These are phyloP conservation scores for Eutrema salsugineum DNA, from an alignment of 441 rosid genomes.

Conservation along the genomic window DNA sequence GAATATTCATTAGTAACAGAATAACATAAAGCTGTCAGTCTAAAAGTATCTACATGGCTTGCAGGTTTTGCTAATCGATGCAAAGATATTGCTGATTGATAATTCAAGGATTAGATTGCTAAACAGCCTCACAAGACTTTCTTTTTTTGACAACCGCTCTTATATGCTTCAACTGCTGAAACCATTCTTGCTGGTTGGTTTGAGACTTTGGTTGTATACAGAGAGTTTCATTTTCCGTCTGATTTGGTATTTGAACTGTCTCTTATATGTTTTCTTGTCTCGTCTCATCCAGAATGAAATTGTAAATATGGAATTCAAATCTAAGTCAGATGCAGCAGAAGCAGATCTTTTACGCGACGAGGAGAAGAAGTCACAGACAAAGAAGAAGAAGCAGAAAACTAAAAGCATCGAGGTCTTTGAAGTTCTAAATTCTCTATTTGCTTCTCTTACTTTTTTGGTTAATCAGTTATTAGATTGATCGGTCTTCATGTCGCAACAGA, in stretches of 20 bases:
- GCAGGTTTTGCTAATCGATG: conserved; percentile 6
- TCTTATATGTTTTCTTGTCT: not conserved
- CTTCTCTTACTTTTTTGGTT: not conserved
- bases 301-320: not conserved
- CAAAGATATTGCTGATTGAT: conserved; percentile 13
- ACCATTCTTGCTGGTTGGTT: conserved; percentile 14
- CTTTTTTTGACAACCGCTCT: conserved; percentile 17
- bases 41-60: not conserved
- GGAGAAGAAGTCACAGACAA: not conserved
- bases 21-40: not conserved
- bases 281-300: not conserved
- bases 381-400: not conserved
- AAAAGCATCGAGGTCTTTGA: not conserved
- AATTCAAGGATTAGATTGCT: conserved; percentile 11
- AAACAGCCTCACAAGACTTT: not conserved
- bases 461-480: not conserved
- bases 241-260: not conserved
- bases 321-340: conserved; percentile 2
- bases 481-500: conserved; percentile 12
- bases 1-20: not conserved
- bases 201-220: not conserved
- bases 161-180: conserved; percentile 13
- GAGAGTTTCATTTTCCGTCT: not conserved
- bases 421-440: not conserved
- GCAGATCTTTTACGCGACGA: not conserved